phyloP scores from a whole-genome alignment of 208 protist genomes.

The Crithidia mellificae region DNA sequence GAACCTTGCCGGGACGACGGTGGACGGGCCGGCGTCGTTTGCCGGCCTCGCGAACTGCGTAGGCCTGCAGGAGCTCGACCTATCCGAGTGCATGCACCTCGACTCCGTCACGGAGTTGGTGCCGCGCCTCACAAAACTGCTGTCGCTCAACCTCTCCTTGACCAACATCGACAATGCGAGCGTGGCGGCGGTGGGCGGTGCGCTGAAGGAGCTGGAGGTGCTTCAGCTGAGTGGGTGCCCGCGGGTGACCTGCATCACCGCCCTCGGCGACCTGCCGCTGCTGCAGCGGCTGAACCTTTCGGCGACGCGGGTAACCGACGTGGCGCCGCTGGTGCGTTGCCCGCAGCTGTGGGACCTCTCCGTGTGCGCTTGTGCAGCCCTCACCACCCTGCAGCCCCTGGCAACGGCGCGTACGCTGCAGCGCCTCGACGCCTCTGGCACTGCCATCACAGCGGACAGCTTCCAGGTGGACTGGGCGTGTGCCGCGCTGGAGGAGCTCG shows the following conservation, averaged over 20 bases:
- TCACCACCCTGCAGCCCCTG: constrained; percentile 32
- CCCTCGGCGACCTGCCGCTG: constrained; percentile 22
- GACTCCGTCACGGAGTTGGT: constrained; percentile 25
- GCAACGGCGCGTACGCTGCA: constrained; percentile 24
- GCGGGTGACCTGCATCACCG: constrained; percentile 25
- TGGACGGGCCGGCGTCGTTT: constrained; percentile 19
- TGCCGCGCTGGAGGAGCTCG: constrained; percentile 25
- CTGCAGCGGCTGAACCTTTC: constrained; percentile 42
- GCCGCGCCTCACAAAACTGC: constrained; percentile 15
- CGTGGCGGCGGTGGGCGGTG: background rate
- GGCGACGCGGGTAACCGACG: constrained; percentile 34
- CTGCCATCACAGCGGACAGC: constrained; percentile 16
- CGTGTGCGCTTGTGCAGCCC: background rate
- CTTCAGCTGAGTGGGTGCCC: constrained; percentile 35
- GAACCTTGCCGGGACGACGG: constrained; percentile 20
- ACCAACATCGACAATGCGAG: constrained; percentile 23
- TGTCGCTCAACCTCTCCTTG: constrained; percentile 26
- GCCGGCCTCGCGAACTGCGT: background rate
- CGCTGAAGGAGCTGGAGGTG: constrained; percentile 25
- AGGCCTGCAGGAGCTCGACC: constrained; percentile 14
- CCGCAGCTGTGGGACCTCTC: constrained; percentile 29
- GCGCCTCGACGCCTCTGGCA: constrained; percentile 23
- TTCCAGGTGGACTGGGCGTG: constrained; percentile 13
- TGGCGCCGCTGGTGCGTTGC: constrained; percentile 18
- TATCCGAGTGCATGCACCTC: constrained; percentile 36